phyloP scores from a whole-genome alignment of 1,139 yeast species.

The Eremothecium coryli region DNA sequence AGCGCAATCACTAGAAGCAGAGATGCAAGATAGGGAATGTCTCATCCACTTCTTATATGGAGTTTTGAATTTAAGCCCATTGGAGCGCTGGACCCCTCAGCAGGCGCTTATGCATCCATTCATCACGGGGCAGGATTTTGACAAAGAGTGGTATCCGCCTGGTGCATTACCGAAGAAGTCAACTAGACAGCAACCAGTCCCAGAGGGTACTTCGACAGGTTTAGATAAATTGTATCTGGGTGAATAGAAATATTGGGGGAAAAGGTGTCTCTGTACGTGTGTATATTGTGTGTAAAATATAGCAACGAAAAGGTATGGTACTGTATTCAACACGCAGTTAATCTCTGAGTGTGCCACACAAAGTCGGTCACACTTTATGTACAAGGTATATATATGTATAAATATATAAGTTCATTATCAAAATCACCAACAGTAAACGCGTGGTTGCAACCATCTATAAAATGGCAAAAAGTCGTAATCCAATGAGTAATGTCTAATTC shows the following conservation, averaged over 20 bases:
- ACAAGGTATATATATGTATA: not conserved
- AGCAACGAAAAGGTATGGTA: too few relatives aligned
- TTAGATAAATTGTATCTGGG: conserved; percentile 11
- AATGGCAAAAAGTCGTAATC: too few relatives aligned
- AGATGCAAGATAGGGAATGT: conserved; percentile 60
- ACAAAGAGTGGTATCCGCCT: conserved; percentile 42
- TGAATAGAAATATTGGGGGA: not conserved
- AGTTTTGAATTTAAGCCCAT: conserved; percentile 72
- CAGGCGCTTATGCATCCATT: conserved; percentile 92
- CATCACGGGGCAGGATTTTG: conserved; percentile 45
- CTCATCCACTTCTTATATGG: conserved; percentile 74
- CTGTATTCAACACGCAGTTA: too few relatives aligned
- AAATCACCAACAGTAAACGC: too few relatives aligned
- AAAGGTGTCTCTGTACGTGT: too few relatives aligned
- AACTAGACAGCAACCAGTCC: conserved; percentile 13
- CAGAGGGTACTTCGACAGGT: conserved; percentile 17
- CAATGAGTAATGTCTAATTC: not conserved
- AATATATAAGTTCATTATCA: too few relatives aligned
- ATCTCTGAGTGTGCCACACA: too few relatives aligned
- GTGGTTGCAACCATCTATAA: too few relatives aligned
- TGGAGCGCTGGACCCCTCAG: conserved; percentile 94
- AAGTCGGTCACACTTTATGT: too few relatives aligned
- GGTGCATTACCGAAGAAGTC: conserved; percentile 24
- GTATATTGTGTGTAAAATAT: too few relatives aligned
- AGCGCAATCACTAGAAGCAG: conserved; percentile 52